phyloP scores from a whole-genome alignment of 2,329 filamentous ascomycete genomes.

The Achaetomium macrosporum region DNA sequence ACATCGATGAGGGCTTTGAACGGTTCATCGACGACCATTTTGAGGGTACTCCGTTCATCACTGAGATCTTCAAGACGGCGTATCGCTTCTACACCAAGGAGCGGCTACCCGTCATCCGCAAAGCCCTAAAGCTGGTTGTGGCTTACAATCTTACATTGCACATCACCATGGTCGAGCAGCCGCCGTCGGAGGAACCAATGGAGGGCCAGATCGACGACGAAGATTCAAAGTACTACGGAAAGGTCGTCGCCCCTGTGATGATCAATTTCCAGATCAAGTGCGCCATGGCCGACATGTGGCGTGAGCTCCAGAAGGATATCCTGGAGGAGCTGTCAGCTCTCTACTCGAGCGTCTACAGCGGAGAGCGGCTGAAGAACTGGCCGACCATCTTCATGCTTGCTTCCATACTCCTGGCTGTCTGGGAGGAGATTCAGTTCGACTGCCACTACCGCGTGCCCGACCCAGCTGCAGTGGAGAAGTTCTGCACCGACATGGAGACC shows the following conservation, averaged over 20 bases:
- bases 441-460: slow-evolving; percentile 93
- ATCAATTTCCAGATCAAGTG: slow-evolving; percentile 99
- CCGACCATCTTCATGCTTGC: slow-evolving; percentile 97
- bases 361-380: slow-evolving; percentile 98
- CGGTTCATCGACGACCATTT: slow-evolving; percentile 95
- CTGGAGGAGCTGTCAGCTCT: slow-evolving; percentile 86
- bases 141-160: slow-evolving; percentile 94
- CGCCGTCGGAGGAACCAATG: slow-evolving; percentile 71
- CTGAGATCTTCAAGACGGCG: slow-evolving; percentile 91
- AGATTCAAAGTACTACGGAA: slow-evolving; percentile 80
- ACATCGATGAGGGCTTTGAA: slow-evolving; percentile 88
- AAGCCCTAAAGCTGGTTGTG: slow-evolving; percentile 88
- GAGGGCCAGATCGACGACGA: slow-evolving; percentile 81
- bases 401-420: slow-evolving; percentile 85
- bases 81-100: slow-evolving; percentile 90
- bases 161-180: slow-evolving; percentile 88
- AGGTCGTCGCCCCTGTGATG: slow-evolving; percentile 92
- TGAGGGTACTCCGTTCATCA: slow-evolving; percentile 89
- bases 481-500: slow-evolving; percentile 94
- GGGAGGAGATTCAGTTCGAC: slow-evolving; percentile 99
- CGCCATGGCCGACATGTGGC: slow-evolving; percentile 96
- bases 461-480: slow-evolving; percentile 78
- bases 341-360: slow-evolving; percentile 97
- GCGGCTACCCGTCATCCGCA: slow-evolving; percentile 82
- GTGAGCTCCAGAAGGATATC: slow-evolving; percentile 92